Evolutionary conservation across 2,329 filamentous ascomycete species (phyloP), one percentile per base, ranked within the genome.

Genomic region (Fusarium stilboides): DNA sequence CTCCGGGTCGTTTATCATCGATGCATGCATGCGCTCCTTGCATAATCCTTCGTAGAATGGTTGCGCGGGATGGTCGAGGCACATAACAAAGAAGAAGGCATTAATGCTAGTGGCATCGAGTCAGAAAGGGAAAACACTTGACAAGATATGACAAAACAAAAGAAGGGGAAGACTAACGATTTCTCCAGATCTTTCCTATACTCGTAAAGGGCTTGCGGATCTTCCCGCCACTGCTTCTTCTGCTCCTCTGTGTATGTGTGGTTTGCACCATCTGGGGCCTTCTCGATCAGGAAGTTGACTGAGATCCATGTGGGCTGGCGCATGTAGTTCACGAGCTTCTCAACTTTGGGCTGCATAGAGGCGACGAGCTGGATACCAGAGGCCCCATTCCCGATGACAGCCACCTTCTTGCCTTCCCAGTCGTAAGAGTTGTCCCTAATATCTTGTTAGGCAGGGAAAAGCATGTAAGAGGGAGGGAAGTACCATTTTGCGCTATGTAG

Each of bases 51-150:
- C 46, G 10, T 52, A 57, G 10, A 44, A 52, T 10, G 55, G 46
- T 3, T 57, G 55, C 14, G 55, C 37, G 1, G 55, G 55, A 22
- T 52, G 46, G 7, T 57, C 55, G 20, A 57, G 55, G 13, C 55
- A 57, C 55, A 57, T 57, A 10, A 52, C 55, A 19, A 57, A 57
- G 22, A 57, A 57, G 22, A 57, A 52, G 8, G 45, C 55, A 42
- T 57, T 57, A 8, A 52, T 28, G 4, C 55, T 57, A 4, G 5
- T 5, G 19, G 3, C 12, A 33, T 14, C 6, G 8, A 14, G 4
- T 55, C 28, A 55, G 24, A 5, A 5, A 8, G 15, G 15, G 13
- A 22, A 26, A 28, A 3, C 19, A 19, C n/a, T 40, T 40, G 19
- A 12, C n/a, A 13, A n/a, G n/a, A 20, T 20, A 13, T 20, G 8